Evolutionary conservation across 169 alveolate species (phyloP), one percentile per base, ranked within the genome.

Genomic region (Plasmodium vivax): DNA sequence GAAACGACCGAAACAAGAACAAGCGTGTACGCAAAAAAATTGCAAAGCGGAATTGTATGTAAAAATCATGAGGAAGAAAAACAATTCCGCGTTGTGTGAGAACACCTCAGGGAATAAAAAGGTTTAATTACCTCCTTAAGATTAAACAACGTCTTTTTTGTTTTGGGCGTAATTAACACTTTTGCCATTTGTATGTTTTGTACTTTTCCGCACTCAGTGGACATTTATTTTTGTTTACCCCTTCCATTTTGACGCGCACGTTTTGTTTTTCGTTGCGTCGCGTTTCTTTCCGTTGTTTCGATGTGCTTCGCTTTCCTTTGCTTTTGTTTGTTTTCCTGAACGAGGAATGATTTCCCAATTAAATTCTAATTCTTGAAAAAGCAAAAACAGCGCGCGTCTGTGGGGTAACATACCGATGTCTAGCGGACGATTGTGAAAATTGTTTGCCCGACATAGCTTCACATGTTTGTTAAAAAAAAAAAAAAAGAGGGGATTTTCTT

Each of bases 311-410:
- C 38, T 83, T 12, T 83, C 34, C 74, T 62, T 84, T 32, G 74
- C 8, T 36, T 84, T 84, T 54, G 72, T 56, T 68, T 84, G 73
- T 84, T 71, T 84, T 87, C 87, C 80, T 87, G 82, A 87, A 87
- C 83, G 81, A 54, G 43, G 85, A 87, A 77, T 87, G 68, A 87
- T 54, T 87, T 43, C 81, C 34, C 71, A 56, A 75, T 75, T 75
- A 75, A 87, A 75, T 87, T 87, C 83, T 87, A 87, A 51, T 51
- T 56, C 68, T 75, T 45, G 23, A 71, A 87, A 87, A 87, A 87
- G 23, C 71, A 68, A 87, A 75, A 34, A 27, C 23, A 51, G 82
- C 71, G 93, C 56, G 93, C 58, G 87, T 87, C 79, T 58, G 68
- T 75, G 68, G 41, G 93, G 71, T 36, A 75, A 36, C 32, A 75